phyloP scores from a whole-genome alignment of 768 basidiomycete genomes.

The Pulveroboletus sp. region DNA sequence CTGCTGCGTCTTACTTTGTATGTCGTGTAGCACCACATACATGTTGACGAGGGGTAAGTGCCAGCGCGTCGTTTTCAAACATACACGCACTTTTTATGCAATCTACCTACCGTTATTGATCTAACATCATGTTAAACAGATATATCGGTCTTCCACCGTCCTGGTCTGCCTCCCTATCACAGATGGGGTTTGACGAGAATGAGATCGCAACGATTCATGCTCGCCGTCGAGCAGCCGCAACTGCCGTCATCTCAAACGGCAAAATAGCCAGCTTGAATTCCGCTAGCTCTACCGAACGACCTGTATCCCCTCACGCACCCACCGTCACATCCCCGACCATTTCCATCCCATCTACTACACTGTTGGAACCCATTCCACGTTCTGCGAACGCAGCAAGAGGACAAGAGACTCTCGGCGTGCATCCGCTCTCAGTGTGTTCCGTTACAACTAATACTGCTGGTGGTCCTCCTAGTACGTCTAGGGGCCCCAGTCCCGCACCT shows the following conservation, averaged over 20 bases:
- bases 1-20: neutral
- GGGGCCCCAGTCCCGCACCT: conserved; percentile 2
- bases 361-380: conserved; percentile 23
- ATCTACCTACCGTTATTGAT: neutral
- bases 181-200: conserved; percentile 62
- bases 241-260: neutral
- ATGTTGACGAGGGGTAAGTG: conserved; percentile 70
- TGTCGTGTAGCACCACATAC: conserved; percentile 60
- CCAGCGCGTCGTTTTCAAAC: neutral
- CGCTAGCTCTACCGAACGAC: conserved; percentile 1
- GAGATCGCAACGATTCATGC: conserved; percentile 60
- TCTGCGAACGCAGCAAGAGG: conserved; percentile 19
- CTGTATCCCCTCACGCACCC: conserved; percentile 15
- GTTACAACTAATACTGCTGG: neutral
- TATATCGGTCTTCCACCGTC: conserved; percentile 68
- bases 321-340: neutral
- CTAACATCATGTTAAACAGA: conserved; percentile 27
- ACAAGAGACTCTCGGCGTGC: conserved; percentile 1
- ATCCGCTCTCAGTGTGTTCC: conserved; percentile 16
- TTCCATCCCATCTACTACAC: conserved; percentile 21
- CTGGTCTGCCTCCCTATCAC: conserved; percentile 58
- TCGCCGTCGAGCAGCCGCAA: conserved; percentile 27
- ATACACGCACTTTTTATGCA: neutral
- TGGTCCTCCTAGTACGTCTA: neutral
- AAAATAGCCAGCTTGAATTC: conserved; percentile 6